phyloP scores from a whole-genome alignment of 176 grass and related monocot genomes.

The Saccharum spontaneum region DNA sequence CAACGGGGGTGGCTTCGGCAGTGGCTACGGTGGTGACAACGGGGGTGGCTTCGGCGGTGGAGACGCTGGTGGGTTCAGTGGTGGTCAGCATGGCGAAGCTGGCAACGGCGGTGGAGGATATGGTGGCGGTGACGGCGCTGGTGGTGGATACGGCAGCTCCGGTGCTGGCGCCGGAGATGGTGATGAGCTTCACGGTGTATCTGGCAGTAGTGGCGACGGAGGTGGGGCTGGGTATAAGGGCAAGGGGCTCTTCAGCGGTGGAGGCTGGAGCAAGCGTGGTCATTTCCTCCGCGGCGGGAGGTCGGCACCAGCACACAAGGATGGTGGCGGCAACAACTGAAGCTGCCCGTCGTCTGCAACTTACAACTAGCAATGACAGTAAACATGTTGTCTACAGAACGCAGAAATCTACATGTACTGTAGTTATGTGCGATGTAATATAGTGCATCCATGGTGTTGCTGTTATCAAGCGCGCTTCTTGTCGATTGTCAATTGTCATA shows the following conservation, averaged over 20 bases:
- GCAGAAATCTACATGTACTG: background rate
- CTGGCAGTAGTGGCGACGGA: background rate
- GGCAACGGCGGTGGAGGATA: background rate
- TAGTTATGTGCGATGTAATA: background rate
- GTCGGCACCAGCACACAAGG: background rate
- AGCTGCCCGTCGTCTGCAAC: background rate
- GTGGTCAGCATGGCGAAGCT: background rate
- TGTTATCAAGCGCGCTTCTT: background rate
- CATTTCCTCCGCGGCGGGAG: slow-evolving; percentile 12
- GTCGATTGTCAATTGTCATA: background rate
- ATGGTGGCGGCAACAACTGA: slow-evolving; percentile 30
- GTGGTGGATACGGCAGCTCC: background rate
- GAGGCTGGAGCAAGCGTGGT: slow-evolving; percentile 44
- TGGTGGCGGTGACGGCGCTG: background rate
- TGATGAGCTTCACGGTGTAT: background rate
- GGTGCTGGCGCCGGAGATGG: background rate
- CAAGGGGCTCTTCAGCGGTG: background rate
- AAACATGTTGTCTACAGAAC: background rate
- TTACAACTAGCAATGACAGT: background rate
- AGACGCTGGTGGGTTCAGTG: background rate
- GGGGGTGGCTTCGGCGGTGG: background rate
- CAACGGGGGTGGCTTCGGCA: background rate
- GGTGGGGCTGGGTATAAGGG: background rate
- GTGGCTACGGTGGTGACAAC: background rate
- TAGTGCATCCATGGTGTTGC: slow-evolving; percentile 4